Conservation (phyloP, 73 alveolate species). For the Paramecium tetraurelia region DNA sequence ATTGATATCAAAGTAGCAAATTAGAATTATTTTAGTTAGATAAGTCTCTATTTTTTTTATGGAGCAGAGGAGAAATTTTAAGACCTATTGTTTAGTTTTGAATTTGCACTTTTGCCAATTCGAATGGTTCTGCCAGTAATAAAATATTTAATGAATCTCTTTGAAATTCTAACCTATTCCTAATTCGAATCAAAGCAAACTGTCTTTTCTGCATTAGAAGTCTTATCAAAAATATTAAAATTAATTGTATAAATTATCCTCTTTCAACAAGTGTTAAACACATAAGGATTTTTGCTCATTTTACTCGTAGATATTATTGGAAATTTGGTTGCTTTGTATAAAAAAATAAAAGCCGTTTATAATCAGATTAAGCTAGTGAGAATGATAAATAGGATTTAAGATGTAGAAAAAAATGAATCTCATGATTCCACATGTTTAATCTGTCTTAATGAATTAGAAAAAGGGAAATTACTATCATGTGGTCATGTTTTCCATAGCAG, state of each 20-base stretch:
- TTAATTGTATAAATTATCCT: neutral
- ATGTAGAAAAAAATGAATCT: neutral
- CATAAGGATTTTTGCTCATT: neutral
- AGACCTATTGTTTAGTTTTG: neutral
- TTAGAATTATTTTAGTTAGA: neutral
- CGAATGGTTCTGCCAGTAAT: neutral
- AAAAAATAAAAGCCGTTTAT: neutral
- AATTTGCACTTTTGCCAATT: neutral
- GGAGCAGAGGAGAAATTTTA: neutral
- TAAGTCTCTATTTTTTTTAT: neutral
- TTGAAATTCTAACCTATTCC: neutral
- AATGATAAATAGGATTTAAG: constrained; percentile 20
- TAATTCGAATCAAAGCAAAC: neutral
- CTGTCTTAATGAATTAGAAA: neutral
- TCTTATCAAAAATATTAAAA: neutral
- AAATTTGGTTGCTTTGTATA: neutral
- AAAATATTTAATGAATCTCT: neutral
- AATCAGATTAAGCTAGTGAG: neutral
- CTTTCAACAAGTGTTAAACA: neutral
- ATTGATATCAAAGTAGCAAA: neutral
- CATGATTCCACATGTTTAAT: constrained; percentile 2
- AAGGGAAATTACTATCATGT: constrained; percentile 17
- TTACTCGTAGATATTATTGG: neutral
- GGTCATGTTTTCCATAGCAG: constrained; percentile 22
- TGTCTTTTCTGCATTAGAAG: neutral